Evolutionary conservation across 139 green algal species (phyloP).

Genomic region (Bryopsis sp.): DNA sequence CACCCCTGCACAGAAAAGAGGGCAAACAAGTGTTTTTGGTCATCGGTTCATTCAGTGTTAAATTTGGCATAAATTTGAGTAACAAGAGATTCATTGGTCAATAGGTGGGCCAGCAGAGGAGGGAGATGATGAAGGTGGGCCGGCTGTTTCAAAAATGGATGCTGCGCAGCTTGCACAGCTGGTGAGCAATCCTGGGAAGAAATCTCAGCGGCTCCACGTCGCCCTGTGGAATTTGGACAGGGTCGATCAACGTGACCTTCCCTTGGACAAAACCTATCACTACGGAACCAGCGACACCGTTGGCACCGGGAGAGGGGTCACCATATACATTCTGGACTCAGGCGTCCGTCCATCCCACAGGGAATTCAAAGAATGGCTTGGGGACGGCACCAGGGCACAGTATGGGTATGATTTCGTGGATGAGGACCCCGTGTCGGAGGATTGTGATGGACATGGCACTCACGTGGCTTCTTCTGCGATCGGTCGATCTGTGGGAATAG

Average conservation of each 20-base stretch:
- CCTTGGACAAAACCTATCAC: constrained; percentile 40
- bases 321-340: constrained; percentile 65
- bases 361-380: constrained; percentile 43
- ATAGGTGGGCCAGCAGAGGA: too few relatives aligned
- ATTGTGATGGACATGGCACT: constrained; percentile 74
- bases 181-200: constrained; percentile 26
- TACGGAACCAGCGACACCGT: constrained; percentile 20
- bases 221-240: constrained; percentile 64
- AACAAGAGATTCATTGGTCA: too few relatives aligned
- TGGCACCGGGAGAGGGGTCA: constrained; percentile 39
- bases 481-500: constrained; percentile 55
- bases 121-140: too few relatives aligned
- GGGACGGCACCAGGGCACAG: background rate
- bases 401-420: constrained; percentile 49
- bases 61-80: too few relatives aligned
- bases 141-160: too few relatives aligned
- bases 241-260: constrained; percentile 50
- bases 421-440: constrained; percentile 31
- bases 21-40: too few relatives aligned
- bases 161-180: too few relatives aligned
- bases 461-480: constrained; percentile 57
- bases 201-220: constrained; percentile 31
- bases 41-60: too few relatives aligned
- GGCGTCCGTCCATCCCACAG: constrained; percentile 43
- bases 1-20: too few relatives aligned